Evolutionary conservation across 2,329 filamentous ascomycete species (phyloP), one percentile per base, ranked within the genome.

Genomic region (Fusarium abutilonis): DNA sequence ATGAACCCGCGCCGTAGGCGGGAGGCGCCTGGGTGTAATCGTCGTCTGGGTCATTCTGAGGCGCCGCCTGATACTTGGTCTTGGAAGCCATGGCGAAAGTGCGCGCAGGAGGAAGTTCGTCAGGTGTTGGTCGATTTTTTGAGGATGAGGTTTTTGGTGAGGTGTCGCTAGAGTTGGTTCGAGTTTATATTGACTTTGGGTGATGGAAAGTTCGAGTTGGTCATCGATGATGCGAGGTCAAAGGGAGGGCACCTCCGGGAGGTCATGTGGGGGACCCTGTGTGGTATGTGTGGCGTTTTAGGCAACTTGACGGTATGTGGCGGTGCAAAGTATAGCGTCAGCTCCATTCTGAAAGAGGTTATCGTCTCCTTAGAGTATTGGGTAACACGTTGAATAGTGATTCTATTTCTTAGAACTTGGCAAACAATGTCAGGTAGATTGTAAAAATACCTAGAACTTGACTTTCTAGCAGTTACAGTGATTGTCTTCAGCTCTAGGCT

Each of bases 31-130:
- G 88, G 54, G 88, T 83, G 80, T 89, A 94, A 67, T 91, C 89
- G 66, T 96, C 85, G 67, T 96, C 85, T 41, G 93, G 94, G 79
- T 97, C 94, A 75, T 91, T 89, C 80, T 92, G 90, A 19, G 93
- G 88, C 70, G 92, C 92, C 47, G 88, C 85, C 66, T 90, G 84
- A 77, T 97, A 98, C 78, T 94, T 95, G 47, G 92, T 83, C 69
- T 86, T 92, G 60, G 87, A 82, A 44, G 89, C 84, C 91, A 94
- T 94, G 40, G 26, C 35, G 42, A 44, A 14, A 4, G 13, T 43
- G 31, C 41, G 34, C 43, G 44, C 11, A 10, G 8, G 31, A 4
- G 6, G 42, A 6, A 11, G 21, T 51, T 19, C 29, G 21, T 19
- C 10, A 14, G 23, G 23, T 10, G 15, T 11, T 51, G 10, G 10